These are phyloP conservation scores for Penicillium samsonianum DNA, from an alignment of 495 filamentous ascomycete genomes.

Conservation along the genomic window DNA sequence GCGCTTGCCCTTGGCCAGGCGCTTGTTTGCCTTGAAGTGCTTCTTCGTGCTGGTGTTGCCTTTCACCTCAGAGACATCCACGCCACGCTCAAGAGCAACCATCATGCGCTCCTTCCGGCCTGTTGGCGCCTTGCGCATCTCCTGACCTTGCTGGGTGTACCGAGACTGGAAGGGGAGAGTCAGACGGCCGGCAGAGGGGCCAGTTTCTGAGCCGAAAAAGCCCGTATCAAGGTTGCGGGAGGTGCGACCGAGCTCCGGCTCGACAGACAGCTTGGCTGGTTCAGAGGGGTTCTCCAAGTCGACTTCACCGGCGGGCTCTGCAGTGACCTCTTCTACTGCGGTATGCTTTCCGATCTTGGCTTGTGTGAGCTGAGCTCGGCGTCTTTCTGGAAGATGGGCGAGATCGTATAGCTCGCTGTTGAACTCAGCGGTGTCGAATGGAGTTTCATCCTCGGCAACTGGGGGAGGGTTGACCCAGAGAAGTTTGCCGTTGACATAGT, in stretches of 20 bases:
- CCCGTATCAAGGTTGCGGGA: conserved; percentile 75
- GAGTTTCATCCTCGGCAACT: conserved; percentile 45
- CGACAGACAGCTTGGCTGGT: conserved; percentile 25
- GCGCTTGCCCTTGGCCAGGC: conserved; percentile 58
- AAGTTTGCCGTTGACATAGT: conserved; percentile 95
- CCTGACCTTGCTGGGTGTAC: conserved; percentile 76
- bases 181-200: conserved; percentile 62
- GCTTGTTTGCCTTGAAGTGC: conserved; percentile 88
- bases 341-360: conserved; percentile 53
- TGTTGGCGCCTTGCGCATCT: conserved; percentile 66
- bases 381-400: conserved; percentile 71
- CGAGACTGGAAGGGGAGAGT: conserved; percentile 81
- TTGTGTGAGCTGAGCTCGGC: conserved; percentile 55
- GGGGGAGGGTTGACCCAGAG: conserved; percentile 90
- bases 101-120: conserved; percentile 84
- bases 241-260: conserved; percentile 58
- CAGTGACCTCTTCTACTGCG: conserved; percentile 28
- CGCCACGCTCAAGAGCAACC: conserved; percentile 78
- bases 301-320: conserved; percentile 40
- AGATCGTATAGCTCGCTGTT: conserved; percentile 86
- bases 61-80: conserved; percentile 81
- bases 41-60: conserved; percentile 71
- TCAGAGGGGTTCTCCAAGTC: conserved; percentile 28
- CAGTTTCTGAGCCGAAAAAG: conserved; percentile 74
- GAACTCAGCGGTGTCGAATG: conserved; percentile 71